Percentiles rank a stretch among this genome's conserved stretches.
Evolutionary conservation across 257 asterid species (phyloP).

Genomic region (Eustoma russellianum): DNA sequence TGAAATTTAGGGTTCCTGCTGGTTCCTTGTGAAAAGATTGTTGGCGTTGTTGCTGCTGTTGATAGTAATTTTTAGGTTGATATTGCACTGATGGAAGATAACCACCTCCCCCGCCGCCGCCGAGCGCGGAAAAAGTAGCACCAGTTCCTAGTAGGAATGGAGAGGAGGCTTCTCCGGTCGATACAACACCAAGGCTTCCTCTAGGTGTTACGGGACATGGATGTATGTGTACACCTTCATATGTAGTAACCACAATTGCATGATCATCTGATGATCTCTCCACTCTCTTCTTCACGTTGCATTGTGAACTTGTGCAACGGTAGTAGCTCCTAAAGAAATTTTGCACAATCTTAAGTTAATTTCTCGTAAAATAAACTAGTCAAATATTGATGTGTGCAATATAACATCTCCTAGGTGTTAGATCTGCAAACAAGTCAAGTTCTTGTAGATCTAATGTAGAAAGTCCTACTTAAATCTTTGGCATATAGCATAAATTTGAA

Average conservation of each 20-base stretch:
- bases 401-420: too few species aligned
- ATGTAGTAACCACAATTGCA: slow-evolving; percentile 53
- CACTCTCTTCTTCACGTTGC: slow-evolving; percentile 75
- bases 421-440: too few species aligned
- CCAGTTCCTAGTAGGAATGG: slow-evolving; percentile 1
- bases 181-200: slow-evolving; percentile 5
- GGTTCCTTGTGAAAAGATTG: slow-evolving; percentile 10
- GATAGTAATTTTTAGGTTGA: slow-evolving; percentile 11
- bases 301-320: slow-evolving; percentile 60
- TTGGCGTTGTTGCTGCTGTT: too few species aligned
- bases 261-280: slow-evolving; percentile 57
- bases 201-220: slow-evolving; percentile 42
- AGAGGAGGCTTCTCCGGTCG: slow-evolving; percentile 3
- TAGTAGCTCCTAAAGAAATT: slow-evolving; percentile 55
- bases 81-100: slow-evolving; percentile 10
- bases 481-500: too few species aligned
- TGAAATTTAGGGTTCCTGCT: not conserved
- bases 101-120: slow-evolving; percentile 7
- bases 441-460: not conserved
- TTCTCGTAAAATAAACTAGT: not conserved
- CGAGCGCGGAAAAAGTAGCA: not conserved
- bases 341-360: not conserved
- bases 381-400: not conserved
- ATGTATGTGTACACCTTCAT: slow-evolving; percentile 77
- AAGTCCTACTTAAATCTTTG: too few species aligned